Evolutionary conservation across 192 early-diverging fungal species (phyloP), one percentile per base, ranked within the genome.

Genomic region (Backusella psychrophila): DNA sequence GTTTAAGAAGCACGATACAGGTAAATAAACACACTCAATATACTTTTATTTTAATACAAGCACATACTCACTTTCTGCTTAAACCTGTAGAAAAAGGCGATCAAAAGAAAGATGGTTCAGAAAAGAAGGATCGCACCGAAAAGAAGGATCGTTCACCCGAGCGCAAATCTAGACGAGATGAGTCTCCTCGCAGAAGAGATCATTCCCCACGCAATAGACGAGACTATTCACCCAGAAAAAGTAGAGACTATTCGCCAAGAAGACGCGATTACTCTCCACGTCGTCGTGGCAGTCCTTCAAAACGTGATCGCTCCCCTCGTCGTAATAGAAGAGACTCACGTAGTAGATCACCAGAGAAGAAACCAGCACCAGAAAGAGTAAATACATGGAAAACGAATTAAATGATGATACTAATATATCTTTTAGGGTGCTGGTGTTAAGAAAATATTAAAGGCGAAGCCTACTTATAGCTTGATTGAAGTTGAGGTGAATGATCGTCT

Each of bases 401-500:
- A 44, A 17, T 36, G 34, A 14, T 46, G 26, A 66, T 9, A 7
- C 14, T 35, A 33, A 23, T 34, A 23, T 4, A 34, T 69, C 15
- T 6, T 11, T 21, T 65, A 70, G 21, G 19, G 29, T 19, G 34
- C 56, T 35, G 66, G 41, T 34, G 70, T 49, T 3, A 77, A 72
- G 66, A 72, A 67, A n/a, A 21, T 44, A 21, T 21, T 39, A 19
- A 59, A 44, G 17, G 68, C 67, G 21, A 56, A 65, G 0, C 67
- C 71, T 8, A 53, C 68, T 11, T 79, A 75, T n/a, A 69, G 71
- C 36, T 59, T 92, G 81, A 90, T 93, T 80, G 90, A 95, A 83
- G 73, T 96, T 46, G 81, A 89, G 71, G 89, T 90, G 73, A 95
- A 97, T 86, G 96, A 97, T 87, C 89, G 95, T 75, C 85, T 96